Percentiles rank a stretch among this genome's conserved stretches.
Evolutionary conservation across 179 eudicot genomes (phyloP).

Genomic region (Corrigiola litoralis): DNA sequence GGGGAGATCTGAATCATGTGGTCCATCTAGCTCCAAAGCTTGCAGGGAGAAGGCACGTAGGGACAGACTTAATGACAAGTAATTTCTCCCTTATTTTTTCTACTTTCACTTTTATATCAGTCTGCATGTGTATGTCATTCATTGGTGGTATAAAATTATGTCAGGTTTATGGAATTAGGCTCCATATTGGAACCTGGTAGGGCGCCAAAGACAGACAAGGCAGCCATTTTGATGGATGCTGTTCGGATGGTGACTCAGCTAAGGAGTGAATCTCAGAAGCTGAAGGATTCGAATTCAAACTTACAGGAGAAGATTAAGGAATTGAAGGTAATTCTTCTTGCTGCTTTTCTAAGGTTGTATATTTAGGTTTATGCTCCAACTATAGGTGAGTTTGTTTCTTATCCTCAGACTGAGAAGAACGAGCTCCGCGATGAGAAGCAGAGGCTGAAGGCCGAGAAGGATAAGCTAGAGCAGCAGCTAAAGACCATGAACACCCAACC

Average conservation of each 20-base stretch:
- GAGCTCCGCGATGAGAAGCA: conserved; percentile 91
- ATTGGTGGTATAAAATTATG: conserved; percentile 11
- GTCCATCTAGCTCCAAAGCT: conserved; percentile 82
- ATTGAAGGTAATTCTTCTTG: conserved; percentile 42
- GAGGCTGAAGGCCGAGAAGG: conserved; percentile 76
- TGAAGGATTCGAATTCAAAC: conserved; percentile 73
- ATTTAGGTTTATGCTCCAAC: not conserved
- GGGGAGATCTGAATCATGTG: conserved; percentile 70
- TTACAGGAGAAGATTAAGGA: conserved; percentile 85
- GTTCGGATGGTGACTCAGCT: conserved; percentile 73
- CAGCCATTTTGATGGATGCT: conserved; percentile 86
- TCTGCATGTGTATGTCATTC: conserved; percentile 5
- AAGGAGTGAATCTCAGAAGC: conserved; percentile 76
- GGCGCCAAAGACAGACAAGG: conserved; percentile 77
- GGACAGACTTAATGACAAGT: conserved; percentile 97
- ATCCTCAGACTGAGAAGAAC: conserved; percentile 60
- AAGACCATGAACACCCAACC: conserved; percentile 56
- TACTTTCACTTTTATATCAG: not conserved
- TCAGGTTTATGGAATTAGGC: conserved; percentile 78
- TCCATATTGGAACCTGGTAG: conserved; percentile 84
- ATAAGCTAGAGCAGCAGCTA: conserved; percentile 71
- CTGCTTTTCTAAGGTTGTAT: not conserved
- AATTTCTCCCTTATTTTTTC: not conserved
- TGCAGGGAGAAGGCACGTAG: conserved; percentile 95
- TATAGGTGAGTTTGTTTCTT: not conserved